Conservation (phyloP, 805 yeast species). For the Hanseniaspora thailandica region DNA sequence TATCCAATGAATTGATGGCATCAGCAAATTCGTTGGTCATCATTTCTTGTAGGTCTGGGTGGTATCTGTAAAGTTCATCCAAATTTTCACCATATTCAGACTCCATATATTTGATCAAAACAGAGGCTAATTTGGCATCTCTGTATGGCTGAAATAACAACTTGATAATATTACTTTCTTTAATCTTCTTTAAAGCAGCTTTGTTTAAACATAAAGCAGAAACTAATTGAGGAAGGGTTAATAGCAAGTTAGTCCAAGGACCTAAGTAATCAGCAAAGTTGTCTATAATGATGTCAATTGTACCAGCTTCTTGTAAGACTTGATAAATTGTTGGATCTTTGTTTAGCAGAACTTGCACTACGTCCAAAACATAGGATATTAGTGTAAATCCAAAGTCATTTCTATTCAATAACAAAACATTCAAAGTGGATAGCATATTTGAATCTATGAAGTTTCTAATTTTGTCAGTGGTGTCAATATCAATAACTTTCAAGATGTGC, state of each 20-base stretch:
- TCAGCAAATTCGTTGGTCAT: constrained; percentile 40
- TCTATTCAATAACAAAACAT: constrained; percentile 45
- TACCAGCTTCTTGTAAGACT: constrained; percentile 64
- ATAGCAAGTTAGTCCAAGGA: constrained; percentile 46
- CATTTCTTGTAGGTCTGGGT: constrained; percentile 54
- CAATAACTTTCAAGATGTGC: constrained; percentile 50
- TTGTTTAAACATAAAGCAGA: constrained; percentile 74
- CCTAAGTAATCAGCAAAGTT: constrained; percentile 46
- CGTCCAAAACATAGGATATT: constrained; percentile 48
- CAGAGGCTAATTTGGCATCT: constrained; percentile 40
- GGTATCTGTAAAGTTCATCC: constrained; percentile 76
- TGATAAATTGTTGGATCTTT: constrained; percentile 84
- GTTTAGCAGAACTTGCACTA: constrained; percentile 61
- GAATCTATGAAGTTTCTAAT: constrained; percentile 80
- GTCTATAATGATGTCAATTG: constrained; percentile 52
- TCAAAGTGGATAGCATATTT: constrained; percentile 52
- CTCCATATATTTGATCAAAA: constrained; percentile 41
- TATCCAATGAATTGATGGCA: constrained; percentile 33
- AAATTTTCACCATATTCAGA: constrained; percentile 52
- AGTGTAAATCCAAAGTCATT: constrained; percentile 55
- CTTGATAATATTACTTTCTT: constrained; percentile 31
- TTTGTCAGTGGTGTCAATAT: constrained; percentile 70
- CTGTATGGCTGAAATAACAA: constrained; percentile 42
- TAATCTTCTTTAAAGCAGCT: constrained; percentile 53
- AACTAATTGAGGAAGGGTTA: constrained; percentile 58